Evolutionary conservation across 352 stramenopile species (phyloP).

Genomic region (Thalassiosira delicatula): DNA sequence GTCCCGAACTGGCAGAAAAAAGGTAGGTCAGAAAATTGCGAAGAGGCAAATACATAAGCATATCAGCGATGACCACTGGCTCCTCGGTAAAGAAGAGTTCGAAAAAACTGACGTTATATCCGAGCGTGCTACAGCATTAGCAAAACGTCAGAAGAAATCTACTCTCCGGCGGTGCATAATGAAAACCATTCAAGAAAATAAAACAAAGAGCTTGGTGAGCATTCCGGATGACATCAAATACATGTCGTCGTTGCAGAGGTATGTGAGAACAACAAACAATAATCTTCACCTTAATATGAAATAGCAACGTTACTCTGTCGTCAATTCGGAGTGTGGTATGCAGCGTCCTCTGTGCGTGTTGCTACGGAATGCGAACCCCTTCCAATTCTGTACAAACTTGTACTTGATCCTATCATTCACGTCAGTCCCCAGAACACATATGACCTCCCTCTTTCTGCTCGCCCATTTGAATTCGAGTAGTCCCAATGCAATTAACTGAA

Average conservation of each 20-base stretch:
- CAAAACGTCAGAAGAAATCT: not conserved
- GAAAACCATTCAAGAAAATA: not conserved
- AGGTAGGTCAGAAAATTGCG: not conserved
- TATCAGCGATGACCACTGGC: not conserved
- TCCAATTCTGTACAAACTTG: not conserved
- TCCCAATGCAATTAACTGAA: not conserved
- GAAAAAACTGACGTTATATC: not conserved
- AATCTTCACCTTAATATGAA: too few species aligned
- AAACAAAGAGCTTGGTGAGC: not conserved
- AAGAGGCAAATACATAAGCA: not conserved
- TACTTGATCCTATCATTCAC: not conserved
- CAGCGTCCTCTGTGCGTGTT: too few species aligned
- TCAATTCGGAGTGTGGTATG: too few species aligned
- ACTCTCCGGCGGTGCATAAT: not conserved
- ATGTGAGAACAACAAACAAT: not conserved
- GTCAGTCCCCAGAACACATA: not conserved
- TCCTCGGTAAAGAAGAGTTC: not conserved
- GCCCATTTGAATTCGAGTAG: not conserved
- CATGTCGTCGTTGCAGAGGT: not conserved
- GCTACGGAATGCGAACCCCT: not conserved
- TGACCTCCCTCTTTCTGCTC: not conserved
- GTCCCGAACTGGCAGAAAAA: too few species aligned
- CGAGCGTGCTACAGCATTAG: not conserved
- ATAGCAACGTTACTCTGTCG: too few species aligned
- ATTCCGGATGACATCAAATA: not conserved